Base-by-base conservation (phyloP, 169 alveolate genomes). In the Besnoitia besnoiti region DNA sequence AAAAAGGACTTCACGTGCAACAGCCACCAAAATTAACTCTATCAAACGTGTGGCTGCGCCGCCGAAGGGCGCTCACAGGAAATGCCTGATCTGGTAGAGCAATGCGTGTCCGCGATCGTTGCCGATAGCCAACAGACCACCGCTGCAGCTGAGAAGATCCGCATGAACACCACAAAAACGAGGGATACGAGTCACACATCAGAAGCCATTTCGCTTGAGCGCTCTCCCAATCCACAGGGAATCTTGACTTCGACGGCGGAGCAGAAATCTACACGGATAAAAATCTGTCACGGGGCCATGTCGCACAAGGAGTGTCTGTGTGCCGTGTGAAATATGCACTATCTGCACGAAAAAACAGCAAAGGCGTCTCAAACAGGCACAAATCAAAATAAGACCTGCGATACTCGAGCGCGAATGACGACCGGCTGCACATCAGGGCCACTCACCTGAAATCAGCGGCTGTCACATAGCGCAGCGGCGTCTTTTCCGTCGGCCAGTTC, bases 401-500 rank as follows among this genome's bases (percentile, higher is more conserved):
- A n/a, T n/a, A n/a, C n/a, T n/a, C n/a, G n/a, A n/a, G n/a, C n/a
- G n/a, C n/a, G n/a, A n/a, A n/a, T n/a, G n/a, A n/a, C n/a, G n/a
- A n/a, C n/a, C n/a, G n/a, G n/a, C n/a, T n/a, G n/a, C n/a, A n/a
- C n/a, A n/a, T n/a, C n/a, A n/a, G n/a, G n/a, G n/a, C 33, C 67
- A 55, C 76, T 21, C 51, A 51, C 90, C 90, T 85, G 80, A 85
- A 85, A 40, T 40, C 90, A 35, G 90, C 90, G 10, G 90, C 61
- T 4, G 90, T 85, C 39, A 85, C 90, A 35, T 85, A 85, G 47
- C 67, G 90, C 49, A 85, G 80, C 1, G 90, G 90, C 51, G 90
- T 37, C n/a, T 42, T 14, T n/a, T 46, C 55, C 51, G 80, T 93
- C 55, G 98, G 98, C 95, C 96, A 97, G 91, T 97, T 96, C 42